These are phyloP conservation scores for Talaromyces sp. DNA, from an alignment of 2,329 filamentous ascomycete species.

Conservation along the genomic window DNA sequence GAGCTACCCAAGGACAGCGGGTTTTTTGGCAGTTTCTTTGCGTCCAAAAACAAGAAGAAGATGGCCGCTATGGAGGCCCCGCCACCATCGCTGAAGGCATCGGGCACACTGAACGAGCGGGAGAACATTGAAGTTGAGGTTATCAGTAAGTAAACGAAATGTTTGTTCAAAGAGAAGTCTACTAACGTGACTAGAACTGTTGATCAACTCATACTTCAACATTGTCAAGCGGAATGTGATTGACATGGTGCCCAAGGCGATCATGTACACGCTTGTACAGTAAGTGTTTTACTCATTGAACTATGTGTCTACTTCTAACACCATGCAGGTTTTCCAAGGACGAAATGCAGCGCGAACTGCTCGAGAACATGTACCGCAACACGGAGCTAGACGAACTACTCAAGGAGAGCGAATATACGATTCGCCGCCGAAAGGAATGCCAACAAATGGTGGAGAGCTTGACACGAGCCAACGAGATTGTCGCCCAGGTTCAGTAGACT, in stretches of 20 bases:
- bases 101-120: conserved; percentile 85
- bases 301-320: conserved; percentile 9
- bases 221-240: conserved; percentile 98
- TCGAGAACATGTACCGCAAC: conserved; percentile 95
- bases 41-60: conserved; percentile 99
- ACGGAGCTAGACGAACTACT: conserved; percentile 87
- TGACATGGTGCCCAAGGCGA: conserved; percentile 98
- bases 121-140: conserved; percentile 96
- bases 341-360: conserved; percentile 94
- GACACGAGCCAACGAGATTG: conserved; percentile 86
- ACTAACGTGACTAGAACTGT: conserved; percentile 58
- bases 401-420: conserved; percentile 96
- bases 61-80: conserved; percentile 99
- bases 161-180: not conserved
- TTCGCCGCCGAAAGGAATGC: conserved; percentile 92
- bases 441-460: conserved; percentile 98
- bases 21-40: conserved; percentile 98
- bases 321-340: conserved; percentile 77
- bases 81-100: conserved; percentile 87
- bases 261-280: conserved; percentile 96
- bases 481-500: conserved; percentile 63
- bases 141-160: conserved; percentile 66
- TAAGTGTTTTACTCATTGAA: conserved; percentile 46
- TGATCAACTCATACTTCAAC: conserved; percentile 96
- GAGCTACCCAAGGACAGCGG: conserved; percentile 41